Evolutionary conservation across 2,329 filamentous ascomycete genomes (phyloP), one percentile per base, ranked within the genome.

Genomic region (Cladosporium oxysporum): DNA sequence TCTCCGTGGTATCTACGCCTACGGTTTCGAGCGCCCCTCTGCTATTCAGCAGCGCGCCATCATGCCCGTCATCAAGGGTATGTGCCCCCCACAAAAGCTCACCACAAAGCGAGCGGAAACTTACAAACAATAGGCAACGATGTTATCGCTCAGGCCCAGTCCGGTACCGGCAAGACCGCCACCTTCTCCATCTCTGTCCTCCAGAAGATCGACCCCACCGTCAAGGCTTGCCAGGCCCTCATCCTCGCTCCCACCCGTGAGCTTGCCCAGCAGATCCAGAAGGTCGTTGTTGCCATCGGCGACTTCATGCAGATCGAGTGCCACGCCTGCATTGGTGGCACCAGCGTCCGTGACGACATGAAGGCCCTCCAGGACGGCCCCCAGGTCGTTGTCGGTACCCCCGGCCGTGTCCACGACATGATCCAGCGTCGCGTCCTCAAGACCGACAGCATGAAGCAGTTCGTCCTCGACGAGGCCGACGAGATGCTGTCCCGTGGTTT

Each of bases 231-330:
- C 88, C 95, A 99, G 90, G 95, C 95, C 5, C 88, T 99, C 53
- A 93, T 99, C 11, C 88, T 99, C 10, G 97, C 95, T 4, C 95
- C 95, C 2, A 98, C 94, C 23, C 92, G 95, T 77, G 95, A 99
- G 85, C 84, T 99, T 70, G 95, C 95, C 55, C 97, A 94, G 31
- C 95, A 99, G 82, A 99, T 99, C 71, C 95, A 99, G 82, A 97
- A 92, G 41, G 95, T 99, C 67, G 91, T 99, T 73, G 96, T 98
- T 89, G 95, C 95, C n/a, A 87, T 99, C n/a, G 95, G 95, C 71
- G 95, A 99, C 81, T 99, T 97, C 84, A 98, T 99, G 95, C 97
- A 97, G 77, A 92, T 99, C 3, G 93, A 99, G 81, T 99, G 95
- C 82, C 95, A 99, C 76, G 94, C 95, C 67, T 99, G 95, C 81